Base-by-base conservation (phyloP, 2,329 filamentous ascomycete species). In the Chrysosporium keratinophilum region DNA sequence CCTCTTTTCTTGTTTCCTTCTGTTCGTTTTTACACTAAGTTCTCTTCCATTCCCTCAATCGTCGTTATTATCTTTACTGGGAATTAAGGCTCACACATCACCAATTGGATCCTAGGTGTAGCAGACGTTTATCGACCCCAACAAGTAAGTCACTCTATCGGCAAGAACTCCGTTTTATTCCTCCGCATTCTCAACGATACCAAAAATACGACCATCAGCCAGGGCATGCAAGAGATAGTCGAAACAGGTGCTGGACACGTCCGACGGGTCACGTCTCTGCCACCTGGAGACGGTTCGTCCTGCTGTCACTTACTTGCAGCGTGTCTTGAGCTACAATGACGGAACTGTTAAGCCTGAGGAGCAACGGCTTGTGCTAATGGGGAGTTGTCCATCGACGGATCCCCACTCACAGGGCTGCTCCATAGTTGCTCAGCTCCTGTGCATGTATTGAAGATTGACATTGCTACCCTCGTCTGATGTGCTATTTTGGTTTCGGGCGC, bases 111-210 rank as follows among this genome's bases (percentile, higher is more conserved):
- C 52, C 56, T 61, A 64, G 61, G 60, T 60, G 61, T 63, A 71
- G 71, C 71, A 58, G 71, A 74, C 71, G 69, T 73, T 53, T 74
- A 74, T 66, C 71, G 71, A 58, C 71, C 71, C 59, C 65, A 67
- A 60, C 68, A 72, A 70, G 71, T 74, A 69, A 71, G 71, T 72
- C 43, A 43, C 48, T 39, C 17, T 20, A 19, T 34, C 49, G 20
- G n/a, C 17, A 15, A 37, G 3, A 2, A 12, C 23, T 34, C 31
- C 23, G 10, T 34, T 50, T 23, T 35, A 17, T 17, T 19, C 23
- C 34, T 15, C 28, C 28, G 46, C 46, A 40, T 11, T 15, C 31
- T 6, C 14, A 41, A 46, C n/a, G 3, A 7, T 10, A 6, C 39
- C 17, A 40, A 9, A 49, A 34, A 19, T 31, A 10, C 5, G 19